Base-by-base conservation (phyloP, 1,139 yeast species). In the Suhomyces panamericanus region DNA sequence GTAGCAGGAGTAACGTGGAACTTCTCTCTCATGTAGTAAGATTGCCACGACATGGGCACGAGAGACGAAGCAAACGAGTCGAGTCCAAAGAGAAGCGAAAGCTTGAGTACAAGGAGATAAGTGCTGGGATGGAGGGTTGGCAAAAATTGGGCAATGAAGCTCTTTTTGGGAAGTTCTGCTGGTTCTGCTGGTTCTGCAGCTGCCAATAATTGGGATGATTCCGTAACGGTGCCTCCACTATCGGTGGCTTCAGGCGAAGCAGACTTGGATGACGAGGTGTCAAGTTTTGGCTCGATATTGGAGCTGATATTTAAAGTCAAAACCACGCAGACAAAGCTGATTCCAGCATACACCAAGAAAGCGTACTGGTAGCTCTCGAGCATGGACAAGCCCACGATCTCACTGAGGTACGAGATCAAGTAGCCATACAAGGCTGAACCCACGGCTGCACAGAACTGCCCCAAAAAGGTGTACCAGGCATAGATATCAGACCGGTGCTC, bases 21-120 rank as follows among this genome's bases (percentile, higher is more conserved):
- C 48, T 64, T 68, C 11, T 62, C 56, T 41, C 66, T 66, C 35
- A 75, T 63, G 49, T 68, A 75, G 50, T 62, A 75, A 0, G 77
- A 69, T 20, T 66, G 64, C 80, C 79, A 75, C 3, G 77, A 66
- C 26, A 65, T 63, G n/a, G 75, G 69, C 9, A 69, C 69, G 39
- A 73, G 62, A 4, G 78, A 69, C 6, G 75, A 67, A 6, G 77
- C 77, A 48, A 74, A 63, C 1, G 77, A 65, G 52, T 75, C 80
- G 13, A 74, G 54, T 4, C 71, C 74, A 48, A 70, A 71, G 17
- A 75, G 56, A 6, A 66, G 45, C 1, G 74, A 65, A 16, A 74
- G 55, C 39, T 70, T 66, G 36, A 70, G 30, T 12, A 75, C 67
- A 27, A 64, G 58, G 3, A 49, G 38, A 20, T 49, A 35, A 0